These are phyloP conservation scores for Camillea tinctor DNA, from an alignment of 2,329 filamentous ascomycete species.

Conservation along the genomic window DNA sequence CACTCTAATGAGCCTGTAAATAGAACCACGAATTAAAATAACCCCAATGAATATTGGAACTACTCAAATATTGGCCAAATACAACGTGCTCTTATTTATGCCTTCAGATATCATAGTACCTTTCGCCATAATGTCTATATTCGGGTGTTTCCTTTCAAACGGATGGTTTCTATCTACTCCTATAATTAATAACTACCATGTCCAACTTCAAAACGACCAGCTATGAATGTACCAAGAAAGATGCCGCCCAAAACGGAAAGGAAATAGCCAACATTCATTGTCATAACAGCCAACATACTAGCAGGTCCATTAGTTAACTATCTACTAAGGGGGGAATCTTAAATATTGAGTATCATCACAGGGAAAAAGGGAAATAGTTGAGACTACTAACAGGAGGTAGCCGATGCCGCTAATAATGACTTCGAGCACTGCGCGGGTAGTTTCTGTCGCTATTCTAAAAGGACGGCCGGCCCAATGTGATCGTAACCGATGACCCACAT, in stretches of 20 bases:
- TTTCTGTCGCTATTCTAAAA: slow-evolving; percentile 26
- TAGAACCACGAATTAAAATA: too few relatives aligned
- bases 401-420: slow-evolving; percentile 29
- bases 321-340: not conserved
- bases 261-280: slow-evolving; percentile 33
- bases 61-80: too few relatives aligned
- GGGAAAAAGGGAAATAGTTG: not conserved
- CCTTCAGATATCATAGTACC: too few relatives aligned
- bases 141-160: too few relatives aligned
- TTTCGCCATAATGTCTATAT: too few relatives aligned
- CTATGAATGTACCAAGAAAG: slow-evolving; percentile 26
- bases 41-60: too few relatives aligned
- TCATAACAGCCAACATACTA: slow-evolving; percentile 34
- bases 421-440: slow-evolving; percentile 22
- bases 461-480: slow-evolving; percentile 20
- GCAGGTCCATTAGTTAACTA: not conserved
- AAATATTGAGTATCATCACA: not conserved
- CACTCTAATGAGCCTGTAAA: too few relatives aligned
- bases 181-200: too few relatives aligned
- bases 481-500: slow-evolving; percentile 15
- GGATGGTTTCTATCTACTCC: too few relatives aligned
- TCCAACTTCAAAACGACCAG: slow-evolving; percentile 17
- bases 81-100: too few relatives aligned
- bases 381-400: slow-evolving; percentile 29
- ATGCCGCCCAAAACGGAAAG: slow-evolving; percentile 30